Base-by-base conservation (phyloP, 768 basidiomycete species). In the Phlegmacium glaucopus region DNA sequence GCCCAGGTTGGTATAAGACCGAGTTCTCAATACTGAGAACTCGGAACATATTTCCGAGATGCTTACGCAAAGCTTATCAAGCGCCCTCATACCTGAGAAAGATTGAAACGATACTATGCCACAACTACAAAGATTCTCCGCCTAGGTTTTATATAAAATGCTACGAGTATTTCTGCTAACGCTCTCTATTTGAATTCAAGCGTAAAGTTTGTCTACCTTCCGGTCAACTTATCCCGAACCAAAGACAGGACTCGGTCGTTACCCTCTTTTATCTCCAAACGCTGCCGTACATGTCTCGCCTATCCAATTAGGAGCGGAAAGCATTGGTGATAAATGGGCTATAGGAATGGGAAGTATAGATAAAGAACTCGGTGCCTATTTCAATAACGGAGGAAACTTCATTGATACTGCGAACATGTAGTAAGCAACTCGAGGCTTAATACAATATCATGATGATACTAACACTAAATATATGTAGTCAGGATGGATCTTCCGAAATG, bases 401-500 rank as follows among this genome's bases (percentile, higher is more conserved):
- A 74, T 77, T 48, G 75, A 76, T 40, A 76, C 75, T 0, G 72
- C 77, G 3, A 76, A 72, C 49, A 61, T 55, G 54, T 78, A 77
- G 71, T 70, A 42, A 56, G 64, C 46, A 37, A 16, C 28, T n/a
- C n/a, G n/a, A 1, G 5, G 7, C 18, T 18, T 39, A 18, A 30
- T 16, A 6, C 35, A 12, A 13, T 37, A 29, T 36, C 12, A 17
- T 32, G 30, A 15, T n/a, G 11, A 5, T 29, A 11, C 12, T 46
- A 10, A 6, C 17, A 9, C 37, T 25, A 25, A 37, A 9, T 36
- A 39, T 37, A 36, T 18, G 18, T 32, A 77, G 74, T 45, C 79
- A 83, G 52, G 72, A 80, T 47, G 80, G 76, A 49, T 57, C 70
- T n/a, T 80, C 4, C n/a, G n/a, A n/a, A n/a, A n/a, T n/a, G n/a